Evolutionary conservation across 805 yeast species (phyloP), one percentile per base, ranked within the genome.

Genomic region (Komagataella ulmi): DNA sequence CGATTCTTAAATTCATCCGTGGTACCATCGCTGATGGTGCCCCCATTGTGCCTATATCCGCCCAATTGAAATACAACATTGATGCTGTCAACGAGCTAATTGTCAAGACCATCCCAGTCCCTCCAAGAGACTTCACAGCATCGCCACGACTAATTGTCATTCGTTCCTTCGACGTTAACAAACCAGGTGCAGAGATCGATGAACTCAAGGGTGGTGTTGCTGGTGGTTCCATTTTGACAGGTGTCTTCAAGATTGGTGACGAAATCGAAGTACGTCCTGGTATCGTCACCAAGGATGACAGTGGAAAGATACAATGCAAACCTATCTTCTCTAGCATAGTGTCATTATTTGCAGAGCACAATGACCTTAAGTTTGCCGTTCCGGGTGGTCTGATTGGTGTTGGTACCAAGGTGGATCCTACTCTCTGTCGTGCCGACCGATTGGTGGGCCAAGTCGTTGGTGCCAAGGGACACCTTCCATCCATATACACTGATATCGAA

Each of bases 301-400:
- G 76, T 58, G 81, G 83, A 58, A 87, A 85, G 69, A 87, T 91
- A 61, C 96, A 85, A 74, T 90, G 97, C 77, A 86, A 85, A 68
- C 97, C 98, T 48, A 91, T 93, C 64, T 88, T 85, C 74, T 89
- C 97, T 52, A 84, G 88, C 63, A 88, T 93, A 65, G 93, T 88
- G 50, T 86, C 98, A 12, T 75, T 93, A 59, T 91, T 90, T 67
- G 98, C 99, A 54, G 99, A 93, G 72, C 90, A 93, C 72, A 95
- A 93, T 64, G 97, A 90, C 68, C 80, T 93, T 70, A 93, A 93
- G 69, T 93, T 91, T 64, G 99, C 99, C 54, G 99, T 93, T 62
- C 99, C 99, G 48, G 99, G 99, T 83, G 99, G 99, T 57, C 80
- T 93, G 67, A 95, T 93, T 63, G 99, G 99, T 81, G 97, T 93